Conservation (phyloP, 1,284 basidiomycete species). For the Boletus mariae region DNA sequence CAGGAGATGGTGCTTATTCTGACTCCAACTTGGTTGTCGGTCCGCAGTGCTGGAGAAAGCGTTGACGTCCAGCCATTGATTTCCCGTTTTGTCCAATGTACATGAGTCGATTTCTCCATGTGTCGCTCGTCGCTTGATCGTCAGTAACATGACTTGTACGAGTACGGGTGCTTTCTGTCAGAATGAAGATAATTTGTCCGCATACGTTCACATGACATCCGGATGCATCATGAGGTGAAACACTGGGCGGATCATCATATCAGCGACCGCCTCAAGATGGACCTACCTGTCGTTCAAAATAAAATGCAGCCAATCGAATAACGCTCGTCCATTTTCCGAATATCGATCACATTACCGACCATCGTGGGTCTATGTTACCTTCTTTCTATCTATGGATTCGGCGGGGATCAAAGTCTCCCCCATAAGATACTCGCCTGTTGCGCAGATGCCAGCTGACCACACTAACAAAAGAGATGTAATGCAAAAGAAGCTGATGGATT, state of each 20-base stretch:
- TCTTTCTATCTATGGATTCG: slow-evolving; percentile 17
- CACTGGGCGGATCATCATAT: slow-evolving; percentile 1
- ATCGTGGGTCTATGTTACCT: slow-evolving; percentile 27
- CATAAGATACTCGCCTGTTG: slow-evolving; percentile 66
- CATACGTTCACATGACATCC: slow-evolving; percentile 4
- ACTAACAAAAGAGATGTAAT: slow-evolving; percentile 78
- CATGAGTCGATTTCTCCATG: background rate
- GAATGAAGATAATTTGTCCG: background rate
- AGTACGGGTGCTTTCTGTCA: background rate
- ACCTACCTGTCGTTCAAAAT: background rate
- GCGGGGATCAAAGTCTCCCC: slow-evolving; percentile 25
- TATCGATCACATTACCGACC: slow-evolving; percentile 15
- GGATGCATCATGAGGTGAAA: slow-evolving; percentile 2
- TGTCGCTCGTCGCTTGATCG: background rate
- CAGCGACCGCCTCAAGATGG: background rate
- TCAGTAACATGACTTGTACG: background rate
- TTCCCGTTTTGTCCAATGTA: background rate
- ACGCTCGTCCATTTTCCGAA: slow-evolving; percentile 3
- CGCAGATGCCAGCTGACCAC: slow-evolving; percentile 76
- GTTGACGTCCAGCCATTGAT: slow-evolving; percentile 14
- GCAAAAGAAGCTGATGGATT: slow-evolving; percentile 85
- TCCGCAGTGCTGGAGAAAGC: slow-evolving; percentile 23
- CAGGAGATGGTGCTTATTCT: background rate
- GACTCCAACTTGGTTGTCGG: background rate
- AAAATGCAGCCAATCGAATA: background rate